phyloP scores from a whole-genome alignment of 768 basidiomycete species.

The Sistotremastrum niveocremeum region DNA sequence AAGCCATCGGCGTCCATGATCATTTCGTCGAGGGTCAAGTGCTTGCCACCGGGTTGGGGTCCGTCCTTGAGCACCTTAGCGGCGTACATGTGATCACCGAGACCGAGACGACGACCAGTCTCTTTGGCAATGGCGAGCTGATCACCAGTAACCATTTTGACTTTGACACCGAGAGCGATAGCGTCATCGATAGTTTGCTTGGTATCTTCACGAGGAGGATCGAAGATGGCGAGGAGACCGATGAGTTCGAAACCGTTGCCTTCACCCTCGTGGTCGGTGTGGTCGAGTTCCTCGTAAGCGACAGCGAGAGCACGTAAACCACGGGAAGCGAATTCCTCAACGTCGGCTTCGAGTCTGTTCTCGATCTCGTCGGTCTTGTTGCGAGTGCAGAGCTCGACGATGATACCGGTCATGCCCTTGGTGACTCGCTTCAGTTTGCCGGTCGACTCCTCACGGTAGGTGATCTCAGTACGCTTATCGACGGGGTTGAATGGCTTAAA shows the following conservation, averaged over 20 bases:
- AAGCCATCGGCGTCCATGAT: constrained; percentile 99
- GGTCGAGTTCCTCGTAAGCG: constrained; percentile 85
- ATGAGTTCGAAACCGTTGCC: constrained; percentile 97
- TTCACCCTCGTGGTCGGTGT: constrained; percentile 69
- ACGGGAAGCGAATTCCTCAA: constrained; percentile 90
- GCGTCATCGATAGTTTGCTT: constrained; percentile 99
- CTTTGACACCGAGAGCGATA: constrained; percentile 86
- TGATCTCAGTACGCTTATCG: constrained; percentile 98
- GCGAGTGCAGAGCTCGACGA: constrained; percentile 92
- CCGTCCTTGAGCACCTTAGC: constrained; percentile 99
- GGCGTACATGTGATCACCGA: constrained; percentile 99
- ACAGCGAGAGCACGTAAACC: constrained; percentile 97
- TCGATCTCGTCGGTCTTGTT: constrained; percentile 94
- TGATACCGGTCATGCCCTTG: constrained; percentile 99
- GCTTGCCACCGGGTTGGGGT: constrained; percentile 74
- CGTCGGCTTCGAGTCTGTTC: constrained; percentile 83
- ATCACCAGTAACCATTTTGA: constrained; percentile 99
- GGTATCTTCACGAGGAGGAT: constrained; percentile 95
- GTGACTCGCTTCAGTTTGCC: constrained; percentile 97
- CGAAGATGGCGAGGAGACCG: constrained; percentile 94
- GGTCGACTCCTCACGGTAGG: constrained; percentile 87
- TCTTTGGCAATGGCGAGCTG: constrained; percentile 99
- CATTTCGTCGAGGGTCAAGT: constrained; percentile 86
- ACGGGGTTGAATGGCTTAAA: constrained; percentile 99
- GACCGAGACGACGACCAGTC: constrained; percentile 92